phyloP scores from a whole-genome alignment of 2,329 filamentous ascomycete species.

The Coccinonectria pachysandricola region DNA sequence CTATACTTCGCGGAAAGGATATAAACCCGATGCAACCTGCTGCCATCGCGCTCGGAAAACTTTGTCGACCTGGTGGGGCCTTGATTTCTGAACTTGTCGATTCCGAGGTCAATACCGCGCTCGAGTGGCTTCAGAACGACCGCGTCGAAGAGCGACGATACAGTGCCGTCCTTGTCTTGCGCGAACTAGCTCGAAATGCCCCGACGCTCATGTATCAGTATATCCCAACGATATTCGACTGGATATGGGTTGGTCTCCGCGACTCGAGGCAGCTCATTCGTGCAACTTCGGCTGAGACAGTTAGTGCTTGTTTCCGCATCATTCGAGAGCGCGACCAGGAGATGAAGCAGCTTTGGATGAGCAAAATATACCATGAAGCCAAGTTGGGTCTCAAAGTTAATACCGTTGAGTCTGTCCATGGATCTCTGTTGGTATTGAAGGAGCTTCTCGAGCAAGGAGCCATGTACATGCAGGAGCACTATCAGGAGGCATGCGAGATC shows the following conservation, averaged over 20 bases:
- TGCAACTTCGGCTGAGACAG: constrained; percentile 82
- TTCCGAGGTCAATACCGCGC: constrained; percentile 87
- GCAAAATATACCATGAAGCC: constrained; percentile 81
- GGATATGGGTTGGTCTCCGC: constrained; percentile 89
- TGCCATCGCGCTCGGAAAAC: constrained; percentile 76
- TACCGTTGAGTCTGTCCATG: constrained; percentile 82
- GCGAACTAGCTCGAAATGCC: constrained; percentile 84
- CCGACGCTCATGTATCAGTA: constrained; percentile 94
- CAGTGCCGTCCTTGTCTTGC: constrained; percentile 80
- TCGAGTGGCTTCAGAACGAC: constrained; percentile 95
- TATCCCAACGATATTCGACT: constrained; percentile 88
- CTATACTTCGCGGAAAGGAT: constrained; percentile 82
- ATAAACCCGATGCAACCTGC: constrained; percentile 84
- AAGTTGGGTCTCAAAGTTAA: constrained; percentile 67
- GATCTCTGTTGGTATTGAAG: constrained; percentile 85
- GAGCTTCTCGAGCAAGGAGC: constrained; percentile 89
- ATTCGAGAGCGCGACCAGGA: constrained; percentile 85
- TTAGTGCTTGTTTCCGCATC: constrained; percentile 92
- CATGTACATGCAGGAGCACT: constrained; percentile 98
- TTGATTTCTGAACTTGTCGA: constrained; percentile 93
- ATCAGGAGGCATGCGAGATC: constrained; percentile 85
- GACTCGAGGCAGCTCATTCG: constrained; percentile 87
- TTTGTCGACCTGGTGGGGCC: constrained; percentile 86
- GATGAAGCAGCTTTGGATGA: constrained; percentile 80
- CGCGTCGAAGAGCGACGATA: constrained; percentile 88